Base-by-base conservation (phyloP, 2,329 filamentous ascomycete genomes). In the Coniochaeta sp. region DNA sequence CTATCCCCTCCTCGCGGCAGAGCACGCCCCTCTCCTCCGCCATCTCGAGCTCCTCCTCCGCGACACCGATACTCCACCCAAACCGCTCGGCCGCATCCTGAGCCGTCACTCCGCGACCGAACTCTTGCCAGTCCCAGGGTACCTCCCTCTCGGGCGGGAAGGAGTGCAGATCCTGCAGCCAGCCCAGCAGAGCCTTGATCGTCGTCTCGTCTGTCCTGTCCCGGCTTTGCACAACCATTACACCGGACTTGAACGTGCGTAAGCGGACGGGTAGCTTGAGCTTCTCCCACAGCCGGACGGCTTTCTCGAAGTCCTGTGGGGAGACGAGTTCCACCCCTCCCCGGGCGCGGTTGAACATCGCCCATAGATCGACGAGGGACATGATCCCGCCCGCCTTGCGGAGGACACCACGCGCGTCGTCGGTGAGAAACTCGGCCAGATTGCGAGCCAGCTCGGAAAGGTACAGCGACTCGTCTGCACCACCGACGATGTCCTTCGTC, bases 31-130 rank as follows among this genome's bases (percentile, higher is more conserved):
- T 83, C 66, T 97, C 92, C 67, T 99, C 94, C 0, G 91, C 91
- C 92, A 99, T 96, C 65, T 96, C 89, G 12, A 99, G 76, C 70
- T 99, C 94, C 66, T 97, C 94, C 54, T 87, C 88, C 1, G 94
- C 94, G 20, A 99, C 92, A 8, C 94, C 94, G 7, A 99, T 86
- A 65, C 94, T 97, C 94, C 94, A 99, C 6, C 91, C 89, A 68
- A 99, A 99, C 48, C 83, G 77, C 67, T 95, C 89, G 0, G 94
- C 94, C 0, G 84, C 82, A 63, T 97, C 91, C 63, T 94, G 89
- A 1, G 91, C 90, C 13, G 91, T 96, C 26, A 97, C 85, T 9
- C 94, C 91, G 52, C 85, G 80, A 0, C 94, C 91, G 66, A 90
- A 96, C 35, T 74, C 62, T 46, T 75, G 76, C 86, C 86, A 89